Evolutionary conservation across 768 basidiomycete species (phyloP).

Genomic region (Phlebiopsis gigantea): DNA sequence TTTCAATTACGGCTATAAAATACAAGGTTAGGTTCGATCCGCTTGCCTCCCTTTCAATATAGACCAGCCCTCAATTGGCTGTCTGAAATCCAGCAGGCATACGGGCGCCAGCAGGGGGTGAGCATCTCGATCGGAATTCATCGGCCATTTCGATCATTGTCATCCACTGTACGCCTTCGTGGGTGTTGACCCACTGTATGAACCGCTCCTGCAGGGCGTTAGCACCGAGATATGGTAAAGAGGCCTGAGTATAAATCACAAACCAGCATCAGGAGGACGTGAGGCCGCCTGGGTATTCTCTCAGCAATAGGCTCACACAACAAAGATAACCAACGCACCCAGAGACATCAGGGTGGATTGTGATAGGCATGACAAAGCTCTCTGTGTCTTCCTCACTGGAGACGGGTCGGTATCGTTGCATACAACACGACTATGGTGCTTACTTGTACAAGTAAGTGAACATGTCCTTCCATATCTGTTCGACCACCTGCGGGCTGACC

Average conservation of each 20-base stretch:
- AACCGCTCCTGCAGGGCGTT: conserved; percentile 51
- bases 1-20: background rate
- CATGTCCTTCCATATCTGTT: conserved; percentile 73
- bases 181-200: conserved; percentile 70
- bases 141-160: conserved; percentile 63
- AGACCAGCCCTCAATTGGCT: background rate
- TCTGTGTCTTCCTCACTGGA: conserved; percentile 43
- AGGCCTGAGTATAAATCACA: conserved; percentile 15
- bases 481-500: conserved; percentile 53
- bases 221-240: background rate
- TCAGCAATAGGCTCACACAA: conserved; percentile 4
- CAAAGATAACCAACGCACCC: conserved; percentile 35
- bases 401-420: background rate
- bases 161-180: conserved; percentile 66
- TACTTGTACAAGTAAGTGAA: conserved; percentile 65
- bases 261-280: conserved; percentile 71
- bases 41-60: background rate
- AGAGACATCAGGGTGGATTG: conserved; percentile 75
- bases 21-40: background rate
- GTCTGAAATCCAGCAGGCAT: conserved; percentile 44
- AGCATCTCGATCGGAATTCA: conserved; percentile 51
- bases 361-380: conserved; percentile 68
- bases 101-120: conserved; percentile 41
- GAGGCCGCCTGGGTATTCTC: conserved; percentile 43
- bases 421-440: background rate